Evolutionary conservation across 2,329 filamentous ascomycete species (phyloP).

Genomic region (Colletotrichum chlorophyti): DNA sequence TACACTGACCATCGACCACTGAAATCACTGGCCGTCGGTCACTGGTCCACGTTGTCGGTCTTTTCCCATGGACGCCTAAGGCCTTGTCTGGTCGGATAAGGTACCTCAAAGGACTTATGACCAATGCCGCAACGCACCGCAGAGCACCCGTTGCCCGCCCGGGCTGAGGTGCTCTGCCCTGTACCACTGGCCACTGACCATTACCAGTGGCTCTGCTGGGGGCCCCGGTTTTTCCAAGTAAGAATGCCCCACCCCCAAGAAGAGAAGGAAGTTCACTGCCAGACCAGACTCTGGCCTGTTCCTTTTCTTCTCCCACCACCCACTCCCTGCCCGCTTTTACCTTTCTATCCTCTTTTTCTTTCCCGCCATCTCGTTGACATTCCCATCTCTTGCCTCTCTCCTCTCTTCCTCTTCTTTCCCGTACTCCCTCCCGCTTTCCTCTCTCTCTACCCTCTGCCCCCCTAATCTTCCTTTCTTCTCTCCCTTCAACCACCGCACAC

Average conservation of each 20-base stretch:
- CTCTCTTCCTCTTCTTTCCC: slow-evolving; percentile 31
- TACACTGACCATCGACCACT: no score
- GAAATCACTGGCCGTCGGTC: no score
- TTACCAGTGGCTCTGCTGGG: slow-evolving; percentile 19
- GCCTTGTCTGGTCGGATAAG: no score
- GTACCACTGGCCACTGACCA: slow-evolving; percentile 7
- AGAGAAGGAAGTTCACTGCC: no score
- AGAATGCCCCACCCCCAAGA: slow-evolving; percentile 26
- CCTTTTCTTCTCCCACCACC: slow-evolving; percentile 37
- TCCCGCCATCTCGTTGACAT: slow-evolving; percentile 37
- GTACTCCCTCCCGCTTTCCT: slow-evolving; percentile 19
- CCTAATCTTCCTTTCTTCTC: slow-evolving; percentile 28
- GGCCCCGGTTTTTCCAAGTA: slow-evolving; percentile 23
- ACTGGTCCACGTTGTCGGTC: no score
- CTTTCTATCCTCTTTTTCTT: slow-evolving; percentile 36
- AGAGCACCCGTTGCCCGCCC: no score
- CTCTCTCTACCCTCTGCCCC: slow-evolving; percentile 17
- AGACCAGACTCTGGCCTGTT: slow-evolving; percentile 29
- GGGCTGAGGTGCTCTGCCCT: neutral
- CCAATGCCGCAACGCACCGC: no score
- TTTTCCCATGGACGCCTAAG: no score
- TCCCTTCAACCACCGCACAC: slow-evolving; percentile 21
- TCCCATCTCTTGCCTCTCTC: slow-evolving; percentile 34
- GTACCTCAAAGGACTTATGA: no score
- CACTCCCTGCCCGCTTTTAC: slow-evolving; percentile 36